Base-by-base conservation (phyloP, 495 filamentous ascomycete genomes). In the Trichocladium uniseriatum region DNA sequence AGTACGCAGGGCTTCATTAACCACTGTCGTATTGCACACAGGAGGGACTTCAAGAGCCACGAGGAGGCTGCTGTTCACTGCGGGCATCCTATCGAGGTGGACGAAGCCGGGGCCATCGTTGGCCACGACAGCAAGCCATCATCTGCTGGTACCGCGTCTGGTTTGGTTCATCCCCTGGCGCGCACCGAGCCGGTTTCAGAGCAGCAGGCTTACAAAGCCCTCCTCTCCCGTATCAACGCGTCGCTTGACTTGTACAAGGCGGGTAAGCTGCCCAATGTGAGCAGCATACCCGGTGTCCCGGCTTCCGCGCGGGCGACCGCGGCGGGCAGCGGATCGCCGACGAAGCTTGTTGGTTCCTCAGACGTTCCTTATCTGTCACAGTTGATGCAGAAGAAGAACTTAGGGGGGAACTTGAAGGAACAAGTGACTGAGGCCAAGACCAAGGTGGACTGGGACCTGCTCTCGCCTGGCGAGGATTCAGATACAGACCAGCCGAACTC, bases 1-100 rank as follows among this genome's bases (percentile, higher is more conserved):
- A 95, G 89, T 65, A 87, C 87, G 1, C 92, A 98, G 64, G 92
- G 92, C 2, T 97, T 98, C 60, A 91, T 98, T 70, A 98, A 98
- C 56, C 92, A 98, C 59, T 96, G 89, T 59, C 89, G 92, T 36
- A 96, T 98, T 48, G 87, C 90, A 8, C 92, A 98, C 66, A 82
- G 81, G 51, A 78, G 87, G 42, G 87, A 89, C 44, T 96, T 87
- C 69, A 84, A 88, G 58, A 96, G 88, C 58, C 92, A 98, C 58
- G 90, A 96, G 60, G 87, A 87, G 45, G 92, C 92, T 36, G 92
- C 92, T n/a, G 73, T 87, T 29, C 86, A 84, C 19, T 91, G 87
- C 45, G 92, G 92, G 27, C 80, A 87, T 53, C 79, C 83, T 2
- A 80, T 95, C 38, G 87, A 94, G 50, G 70, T 79, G 40, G 78